A percentile compares a stretch with the other conserved stretches of the same genome.
Evolutionary conservation across 2,329 filamentous ascomycete species (phyloP).

Genomic region (Trichoderma citrinoviride): DNA sequence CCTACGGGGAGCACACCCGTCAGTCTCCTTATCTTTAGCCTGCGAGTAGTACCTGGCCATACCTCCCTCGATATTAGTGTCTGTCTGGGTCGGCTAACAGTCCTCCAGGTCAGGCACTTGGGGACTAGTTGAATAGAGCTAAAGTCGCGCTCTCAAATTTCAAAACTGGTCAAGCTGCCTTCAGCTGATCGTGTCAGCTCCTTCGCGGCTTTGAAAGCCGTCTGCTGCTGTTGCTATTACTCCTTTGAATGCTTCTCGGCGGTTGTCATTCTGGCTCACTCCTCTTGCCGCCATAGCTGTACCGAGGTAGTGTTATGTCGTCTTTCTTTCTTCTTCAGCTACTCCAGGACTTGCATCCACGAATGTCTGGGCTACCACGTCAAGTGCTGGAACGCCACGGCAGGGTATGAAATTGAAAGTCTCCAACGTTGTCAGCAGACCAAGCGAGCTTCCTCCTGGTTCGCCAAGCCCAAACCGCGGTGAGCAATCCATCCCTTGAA

Average conservation of each 20-base stretch:
- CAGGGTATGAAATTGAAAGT: not conserved
- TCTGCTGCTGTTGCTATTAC: not conserved
- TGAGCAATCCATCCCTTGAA: not conserved
- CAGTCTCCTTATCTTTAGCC: constrained; percentile 6
- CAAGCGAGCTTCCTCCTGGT: not conserved
- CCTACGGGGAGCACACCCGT: constrained; percentile 4
- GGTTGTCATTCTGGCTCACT: not conserved
- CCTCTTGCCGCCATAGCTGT: not conserved
- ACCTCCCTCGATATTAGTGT: not conserved
- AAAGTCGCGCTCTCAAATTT: not conserved
- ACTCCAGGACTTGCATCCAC: not conserved
- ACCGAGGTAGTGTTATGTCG: not conserved
- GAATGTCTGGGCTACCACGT: no score
- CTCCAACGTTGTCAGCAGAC: constrained; percentile 7
- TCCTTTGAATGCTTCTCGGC: not conserved
- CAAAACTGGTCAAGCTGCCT: not conserved
- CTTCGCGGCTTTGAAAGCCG: not conserved
- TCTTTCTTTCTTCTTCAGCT: not conserved
- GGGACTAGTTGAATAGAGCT: not conserved
- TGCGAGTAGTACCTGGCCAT: not conserved
- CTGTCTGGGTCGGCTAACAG: not conserved
- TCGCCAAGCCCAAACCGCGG: constrained; percentile 16
- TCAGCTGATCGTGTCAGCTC: not conserved
- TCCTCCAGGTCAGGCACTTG: not conserved
- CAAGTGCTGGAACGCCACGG: constrained; percentile 1